phyloP scores from a whole-genome alignment of 768 basidiomycete species.

The Suillus variegatus region DNA sequence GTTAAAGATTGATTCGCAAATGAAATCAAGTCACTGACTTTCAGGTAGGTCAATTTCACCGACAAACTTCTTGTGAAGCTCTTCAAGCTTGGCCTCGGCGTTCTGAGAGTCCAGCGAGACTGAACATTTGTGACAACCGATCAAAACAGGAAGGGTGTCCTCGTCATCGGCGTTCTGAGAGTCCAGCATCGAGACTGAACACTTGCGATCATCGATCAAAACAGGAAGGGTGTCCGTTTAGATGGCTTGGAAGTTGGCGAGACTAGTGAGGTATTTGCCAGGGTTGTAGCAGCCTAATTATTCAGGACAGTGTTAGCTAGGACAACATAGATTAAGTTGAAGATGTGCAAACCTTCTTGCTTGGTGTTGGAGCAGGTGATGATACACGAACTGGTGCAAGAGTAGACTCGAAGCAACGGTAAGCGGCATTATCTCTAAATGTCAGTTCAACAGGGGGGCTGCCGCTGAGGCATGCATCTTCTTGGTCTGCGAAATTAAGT shows the following conservation, averaged over 20 bases:
- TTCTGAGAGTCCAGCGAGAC: slow-evolving; percentile 26
- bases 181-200: too few relatives aligned
- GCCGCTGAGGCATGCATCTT: slow-evolving; percentile 20
- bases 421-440: slow-evolving; percentile 21
- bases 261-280: slow-evolving; percentile 36
- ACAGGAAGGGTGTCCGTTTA: too few relatives aligned
- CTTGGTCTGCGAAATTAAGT: too few relatives aligned
- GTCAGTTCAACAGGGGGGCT: slow-evolving; percentile 22
- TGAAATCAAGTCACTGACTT: slow-evolving; percentile 31
- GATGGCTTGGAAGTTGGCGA: slow-evolving; percentile 25
- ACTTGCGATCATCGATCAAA: background rate
- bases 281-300: slow-evolving; percentile 17
- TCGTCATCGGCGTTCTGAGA: too few relatives aligned
- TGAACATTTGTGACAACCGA: slow-evolving; percentile 34
- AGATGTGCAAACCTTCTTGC: slow-evolving; percentile 47
- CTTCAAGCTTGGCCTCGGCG: slow-evolving; percentile 38
- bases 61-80: slow-evolving; percentile 52
- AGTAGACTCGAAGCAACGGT: slow-evolving; percentile 5
- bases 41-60: slow-evolving; percentile 66
- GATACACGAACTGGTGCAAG: slow-evolving; percentile 18
- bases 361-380: slow-evolving; percentile 41
- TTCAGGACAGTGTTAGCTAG: background rate
- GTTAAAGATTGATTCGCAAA: background rate
- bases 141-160: background rate
- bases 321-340: background rate